phyloP scores from a whole-genome alignment of 2,329 filamentous ascomycete genomes.

The Colletotrichum viniferum region DNA sequence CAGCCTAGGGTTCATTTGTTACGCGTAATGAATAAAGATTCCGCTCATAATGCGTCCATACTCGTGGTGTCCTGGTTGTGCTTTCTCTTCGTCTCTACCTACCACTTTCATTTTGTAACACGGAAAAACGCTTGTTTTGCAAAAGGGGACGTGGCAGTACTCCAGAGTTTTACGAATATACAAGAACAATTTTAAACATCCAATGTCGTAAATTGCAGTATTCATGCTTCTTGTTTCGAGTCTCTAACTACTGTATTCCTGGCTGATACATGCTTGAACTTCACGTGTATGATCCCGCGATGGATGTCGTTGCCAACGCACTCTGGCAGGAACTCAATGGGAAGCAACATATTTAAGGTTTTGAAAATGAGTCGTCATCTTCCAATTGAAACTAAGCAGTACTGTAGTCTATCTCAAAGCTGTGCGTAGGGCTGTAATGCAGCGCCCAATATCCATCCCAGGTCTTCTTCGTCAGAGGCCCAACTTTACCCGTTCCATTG shows the following conservation, averaged over 20 bases:
- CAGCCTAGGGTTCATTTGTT: neutral
- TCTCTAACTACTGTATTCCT: neutral
- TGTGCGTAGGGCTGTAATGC: conserved; percentile 44
- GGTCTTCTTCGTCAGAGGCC: conserved; percentile 49
- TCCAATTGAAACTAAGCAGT: neutral
- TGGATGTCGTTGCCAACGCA: neutral
- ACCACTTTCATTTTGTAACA: neutral
- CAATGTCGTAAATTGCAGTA: neutral
- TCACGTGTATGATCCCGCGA: neutral
- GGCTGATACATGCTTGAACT: neutral
- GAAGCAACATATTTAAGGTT: neutral
- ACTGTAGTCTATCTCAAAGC: conserved; percentile 35
- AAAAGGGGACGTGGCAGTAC: neutral
- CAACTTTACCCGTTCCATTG: conserved; percentile 42
- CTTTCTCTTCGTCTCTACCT: neutral
- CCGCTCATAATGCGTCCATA: neutral
- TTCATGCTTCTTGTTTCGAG: neutral
- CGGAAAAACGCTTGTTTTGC: neutral
- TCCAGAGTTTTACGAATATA: neutral
- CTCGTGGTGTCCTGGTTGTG: neutral
- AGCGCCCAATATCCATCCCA: conserved; percentile 57
- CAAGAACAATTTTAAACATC: neutral
- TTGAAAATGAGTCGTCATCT: neutral
- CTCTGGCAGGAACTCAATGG: neutral
- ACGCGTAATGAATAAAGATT: neutral